These are phyloP conservation scores for Claviceps africana DNA, from an alignment of 2,329 filamentous ascomycete genomes.

Conservation along the genomic window DNA sequence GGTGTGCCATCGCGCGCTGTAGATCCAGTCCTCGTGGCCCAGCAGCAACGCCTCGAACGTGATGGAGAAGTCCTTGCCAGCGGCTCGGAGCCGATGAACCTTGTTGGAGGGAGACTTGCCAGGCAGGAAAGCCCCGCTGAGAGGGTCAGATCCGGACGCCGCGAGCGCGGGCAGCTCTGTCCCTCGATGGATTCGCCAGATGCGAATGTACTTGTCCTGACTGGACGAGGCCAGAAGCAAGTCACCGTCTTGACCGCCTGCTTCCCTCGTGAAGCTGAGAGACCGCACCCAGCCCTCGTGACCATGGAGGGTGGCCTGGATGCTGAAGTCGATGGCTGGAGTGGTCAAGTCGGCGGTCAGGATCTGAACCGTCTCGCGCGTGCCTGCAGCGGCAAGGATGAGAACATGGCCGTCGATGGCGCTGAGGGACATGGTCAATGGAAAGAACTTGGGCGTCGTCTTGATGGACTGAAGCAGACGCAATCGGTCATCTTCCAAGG, in stretches of 20 bases:
- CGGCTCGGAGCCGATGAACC: slow-evolving; percentile 58
- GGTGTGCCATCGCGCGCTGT: slow-evolving; percentile 65
- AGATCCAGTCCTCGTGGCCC: slow-evolving; percentile 97
- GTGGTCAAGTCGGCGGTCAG: slow-evolving; percentile 42
- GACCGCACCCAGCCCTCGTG: slow-evolving; percentile 94
- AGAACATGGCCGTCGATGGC: slow-evolving; percentile 40
- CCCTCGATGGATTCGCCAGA: slow-evolving; percentile 75
- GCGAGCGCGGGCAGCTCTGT: slow-evolving; percentile 46
- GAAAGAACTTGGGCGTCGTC: slow-evolving; percentile 67
- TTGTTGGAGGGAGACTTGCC: slow-evolving; percentile 79
- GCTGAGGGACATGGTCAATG: slow-evolving; percentile 59
- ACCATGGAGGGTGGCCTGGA: slow-evolving; percentile 66
- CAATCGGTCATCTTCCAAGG: slow-evolving; percentile 33
- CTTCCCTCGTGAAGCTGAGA: slow-evolving; percentile 61
- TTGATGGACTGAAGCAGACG: slow-evolving; percentile 55
- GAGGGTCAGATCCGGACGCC: slow-evolving; percentile 39
- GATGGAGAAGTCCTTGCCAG: slow-evolving; percentile 53
- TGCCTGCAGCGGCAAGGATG: slow-evolving; percentile 75
- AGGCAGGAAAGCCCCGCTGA: slow-evolving; percentile 42
- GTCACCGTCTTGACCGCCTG: slow-evolving; percentile 41
- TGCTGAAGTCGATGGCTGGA: slow-evolving; percentile 40
- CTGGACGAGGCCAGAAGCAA: slow-evolving; percentile 81
- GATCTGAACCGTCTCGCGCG: slow-evolving; percentile 67
- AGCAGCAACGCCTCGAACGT: slow-evolving; percentile 90
- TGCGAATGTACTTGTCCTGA: slow-evolving; percentile 90